Evolutionary conservation across 257 asterid species (phyloP), one percentile per base, ranked within the genome.

Genomic region (Agastache rugosa): DNA sequence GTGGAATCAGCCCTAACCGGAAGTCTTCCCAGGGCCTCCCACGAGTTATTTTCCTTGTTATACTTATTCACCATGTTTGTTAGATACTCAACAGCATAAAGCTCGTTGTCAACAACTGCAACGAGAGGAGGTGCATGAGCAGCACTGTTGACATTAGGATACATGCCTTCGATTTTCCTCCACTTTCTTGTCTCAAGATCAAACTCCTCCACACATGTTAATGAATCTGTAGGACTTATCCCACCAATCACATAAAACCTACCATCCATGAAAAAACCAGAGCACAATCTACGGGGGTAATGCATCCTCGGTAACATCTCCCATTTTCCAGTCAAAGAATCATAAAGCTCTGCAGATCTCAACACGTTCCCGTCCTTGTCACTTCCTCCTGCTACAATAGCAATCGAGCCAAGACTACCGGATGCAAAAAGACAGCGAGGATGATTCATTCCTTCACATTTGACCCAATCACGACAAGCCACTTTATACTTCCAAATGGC

Each of bases 111-210:
- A 35, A 90, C 96, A 35, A 92, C 97, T 20, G 97, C 97, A 67
- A 92, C 93, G 27, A 92, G 96, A 2, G 97, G 97, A 14, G 97
- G 97, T 23, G 97, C 97, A 68, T 90, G 96, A 9, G 96, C 93
- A 34, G 92, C 96, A 50, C 86, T 82, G 71, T 84, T 88, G 39
- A 88, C 89, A 17, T 86, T 84, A 6, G 96, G 96, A 68, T 84
- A 90, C 96, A 92, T 88, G 53, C 85, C 87, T 76, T 85, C 92
- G 3, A 92, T 88, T 77, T 71, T 83, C 81, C 87, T 85, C 97
- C 97, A 92, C 71, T 79, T 88, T 70, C 91, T 83, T 8, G 96
- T 83, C 79, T 68, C 78, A 12, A 85, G 82, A 80, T 92, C 96
- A 61, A 92, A 88, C 79, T 90, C 96, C 80, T 92, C 97, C 39